Base-by-base conservation (phyloP, 805 yeast genomes). In the Pichia heedii region DNA sequence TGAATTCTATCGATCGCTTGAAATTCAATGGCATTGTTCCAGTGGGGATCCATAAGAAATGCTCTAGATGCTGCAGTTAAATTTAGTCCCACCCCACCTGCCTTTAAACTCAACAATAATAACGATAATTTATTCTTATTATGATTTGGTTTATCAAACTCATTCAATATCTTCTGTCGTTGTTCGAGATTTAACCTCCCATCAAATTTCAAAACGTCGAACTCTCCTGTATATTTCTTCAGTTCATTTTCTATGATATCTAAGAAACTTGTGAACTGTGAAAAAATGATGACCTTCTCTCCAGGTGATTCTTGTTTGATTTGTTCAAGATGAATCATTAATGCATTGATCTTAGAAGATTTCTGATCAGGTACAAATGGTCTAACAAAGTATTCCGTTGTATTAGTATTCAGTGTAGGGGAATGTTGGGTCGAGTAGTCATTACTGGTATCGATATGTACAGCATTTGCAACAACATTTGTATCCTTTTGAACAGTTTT, bases 11-110 rank as follows among this genome's bases (percentile, higher is more conserved):
- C 96, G 47, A 88, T 84, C 0, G 96, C 96, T 60, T 87, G 96
- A 40, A 84, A 86, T 54, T 87, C 96, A 42, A 82, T 77, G 39
- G 95, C 85, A 37, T 86, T 94, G 26, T 93, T 84, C 97, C 97
- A 89, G 93, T 96, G 89, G 0, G 97, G 96, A 55, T 89, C 97
- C 86, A 90, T 82, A 75, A 89, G 71, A 53, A 79, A 87, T 3
- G 94, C 97, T 30, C 76, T 71, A 0, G 85, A 81, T 0, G 97
- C 95, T 40, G 81, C 77, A 0, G 95, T 89, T 47, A 89, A 66
- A 56, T 89, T 89, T 49, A 89, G 68, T 0, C 97, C 97, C 12
- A 88, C 96, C 8, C 97, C 97, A 21, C 97, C 97, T 0, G 96
- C 95, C 60, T 87, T 89, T 49, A 88, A 64, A 8, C 95, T 83